Conservation (phyloP, 139 green algal species). For the Limnomonas spitsbergensis region DNA sequence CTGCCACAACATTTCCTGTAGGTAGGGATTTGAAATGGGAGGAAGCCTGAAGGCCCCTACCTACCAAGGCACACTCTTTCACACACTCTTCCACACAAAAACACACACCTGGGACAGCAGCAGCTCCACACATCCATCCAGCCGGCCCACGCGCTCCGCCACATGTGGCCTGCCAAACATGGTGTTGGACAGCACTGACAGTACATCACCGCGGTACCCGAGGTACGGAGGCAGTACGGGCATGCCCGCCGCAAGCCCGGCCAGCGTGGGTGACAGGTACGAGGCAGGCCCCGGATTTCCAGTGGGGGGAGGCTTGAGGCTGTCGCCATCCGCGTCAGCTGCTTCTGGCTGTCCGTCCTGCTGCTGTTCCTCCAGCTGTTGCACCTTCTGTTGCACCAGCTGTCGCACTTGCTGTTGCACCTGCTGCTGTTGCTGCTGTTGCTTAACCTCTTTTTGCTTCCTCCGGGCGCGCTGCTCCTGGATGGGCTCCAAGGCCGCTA, state of each 20-base stretch:
- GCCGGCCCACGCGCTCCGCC: not conserved
- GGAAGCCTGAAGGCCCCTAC: too few relatives aligned
- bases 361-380: not conserved
- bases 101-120: conserved; percentile 60
- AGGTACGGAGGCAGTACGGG: conserved; percentile 45
- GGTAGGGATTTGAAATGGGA: too few relatives aligned
- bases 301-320: not conserved
- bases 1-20: too few relatives aligned
- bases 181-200: conserved; percentile 67
- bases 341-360: too few relatives aligned
- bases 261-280: not conserved
- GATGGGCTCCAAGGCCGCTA: not conserved
- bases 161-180: conserved; percentile 31
- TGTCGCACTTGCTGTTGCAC: not conserved
- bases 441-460: not conserved
- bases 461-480: not conserved
- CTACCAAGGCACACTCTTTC: too few relatives aligned
- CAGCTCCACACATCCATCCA: conserved; percentile 53
- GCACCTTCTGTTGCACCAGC: not conserved
- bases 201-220: conserved; percentile 69
- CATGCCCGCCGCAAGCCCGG: not conserved
- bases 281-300: not conserved
- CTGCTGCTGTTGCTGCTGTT: conserved; percentile 1
- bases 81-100: too few relatives aligned
- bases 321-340: not conserved